phyloP scores from a whole-genome alignment of 2,329 filamentous ascomycete species.

The Fusarium tricinctum region DNA sequence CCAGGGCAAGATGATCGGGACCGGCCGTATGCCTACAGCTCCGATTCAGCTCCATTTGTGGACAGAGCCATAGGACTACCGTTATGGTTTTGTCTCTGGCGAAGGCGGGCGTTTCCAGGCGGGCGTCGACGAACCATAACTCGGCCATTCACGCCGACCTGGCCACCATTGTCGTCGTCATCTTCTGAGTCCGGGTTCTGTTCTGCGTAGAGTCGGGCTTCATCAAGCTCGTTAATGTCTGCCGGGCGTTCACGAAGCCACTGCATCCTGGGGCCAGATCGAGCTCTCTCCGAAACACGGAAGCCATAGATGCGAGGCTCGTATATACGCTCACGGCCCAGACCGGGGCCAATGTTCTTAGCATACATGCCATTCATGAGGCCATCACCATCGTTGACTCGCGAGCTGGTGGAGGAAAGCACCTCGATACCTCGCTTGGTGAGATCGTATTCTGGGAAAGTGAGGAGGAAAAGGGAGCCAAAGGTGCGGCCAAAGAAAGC shows the following conservation, averaged over 20 bases:
- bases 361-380: slow-evolving; percentile 89
- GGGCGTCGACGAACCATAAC: slow-evolving; percentile 60
- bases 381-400: slow-evolving; percentile 59
- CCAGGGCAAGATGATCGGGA: slow-evolving; percentile 1
- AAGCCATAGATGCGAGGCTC: slow-evolving; percentile 98
- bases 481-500: slow-evolving; percentile 99
- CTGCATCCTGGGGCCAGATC: slow-evolving; percentile 94
- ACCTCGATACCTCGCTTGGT: slow-evolving; percentile 76
- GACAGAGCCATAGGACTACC: slow-evolving; percentile 71
- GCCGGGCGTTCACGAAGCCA: slow-evolving; percentile 90
- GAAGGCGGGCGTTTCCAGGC: slow-evolving; percentile 58
- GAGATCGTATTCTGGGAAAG: slow-evolving; percentile 95
- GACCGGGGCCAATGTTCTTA: slow-evolving; percentile 87
- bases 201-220: slow-evolving; percentile 70
- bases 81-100: slow-evolving; percentile 63
- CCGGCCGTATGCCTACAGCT: slow-evolving; percentile 57
- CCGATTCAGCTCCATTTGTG: slow-evolving; percentile 69
- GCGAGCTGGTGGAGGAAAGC: slow-evolving; percentile 58
- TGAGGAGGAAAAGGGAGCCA: slow-evolving; percentile 96
- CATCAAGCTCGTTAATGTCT: slow-evolving; percentile 86
- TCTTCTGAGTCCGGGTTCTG: slow-evolving; percentile 71
- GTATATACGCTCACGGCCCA: slow-evolving; percentile 87
- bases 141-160: slow-evolving; percentile 58
- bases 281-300: slow-evolving; percentile 89
- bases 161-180: slow-evolving; percentile 65